Base-by-base conservation (phyloP, 2,329 filamentous ascomycete genomes). In the Fusarium verticillioides region DNA sequence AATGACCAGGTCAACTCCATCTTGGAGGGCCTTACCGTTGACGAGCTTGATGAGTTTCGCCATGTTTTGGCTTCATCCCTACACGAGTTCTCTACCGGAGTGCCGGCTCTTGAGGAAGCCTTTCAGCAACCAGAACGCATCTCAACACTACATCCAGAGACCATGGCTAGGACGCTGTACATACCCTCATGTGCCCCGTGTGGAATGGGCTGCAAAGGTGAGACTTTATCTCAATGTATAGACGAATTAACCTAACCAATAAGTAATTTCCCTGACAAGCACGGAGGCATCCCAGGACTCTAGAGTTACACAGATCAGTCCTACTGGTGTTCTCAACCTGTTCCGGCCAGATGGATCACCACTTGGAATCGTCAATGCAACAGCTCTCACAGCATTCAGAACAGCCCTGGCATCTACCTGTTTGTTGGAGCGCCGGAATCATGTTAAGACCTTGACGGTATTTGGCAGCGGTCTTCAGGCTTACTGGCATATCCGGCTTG, bases 381-480 rank as follows among this genome's bases (percentile, higher is more conserved):
- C 89, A 66, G 91, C 93, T 50, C 83, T 96, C 37, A 96, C 94
- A 1, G 93, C 92, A 7, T 96, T 96, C 81, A 90, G 94, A 68
- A 96, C 94, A 0, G 92, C 93, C 1, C 85, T 96, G 16, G 90
- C 90, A 4, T 92, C 92, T 8, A 89, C 92, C 60, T 90, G 91
- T 32, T 86, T 94, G 0, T 85, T 94, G 39, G 81, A 83, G 26
- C 88, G 87, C 42, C 93, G 96, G 63, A 85, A 88, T 62, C 88
- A 88, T 34, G 92, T 97, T 46, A 91, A 92, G 79, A 94, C 91
- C 19, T 79, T 98, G 16, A 91, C 92, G 19, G 92, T 97, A 60
- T 98, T 98, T 80, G 96, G 96, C 30, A 92, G 93, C 39, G 96
- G 96, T 50, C 91, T 92, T 75, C 95, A 98, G 84, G 96, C 96